These are phyloP conservation scores for Quercus cerris DNA, from an alignment of 306 rosid species.

Conservation along the genomic window DNA sequence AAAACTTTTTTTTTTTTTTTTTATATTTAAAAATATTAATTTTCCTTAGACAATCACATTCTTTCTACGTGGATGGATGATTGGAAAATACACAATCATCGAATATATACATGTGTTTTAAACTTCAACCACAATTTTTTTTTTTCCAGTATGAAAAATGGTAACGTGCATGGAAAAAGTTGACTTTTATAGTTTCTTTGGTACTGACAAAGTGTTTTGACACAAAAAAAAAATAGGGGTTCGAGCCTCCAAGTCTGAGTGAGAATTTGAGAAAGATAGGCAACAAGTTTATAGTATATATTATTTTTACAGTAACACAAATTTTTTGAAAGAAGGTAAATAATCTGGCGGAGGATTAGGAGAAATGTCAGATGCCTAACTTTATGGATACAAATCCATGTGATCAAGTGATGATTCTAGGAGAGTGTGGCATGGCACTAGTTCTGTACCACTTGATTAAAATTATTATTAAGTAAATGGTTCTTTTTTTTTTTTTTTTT, in stretches of 20 bases:
- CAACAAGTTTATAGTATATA: neutral
- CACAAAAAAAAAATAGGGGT: neutral
- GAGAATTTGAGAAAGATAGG: neutral
- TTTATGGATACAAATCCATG: constrained; percentile 63
- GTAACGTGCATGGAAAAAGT: neutral
- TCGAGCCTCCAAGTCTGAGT: neutral
- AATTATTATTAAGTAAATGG: neutral
- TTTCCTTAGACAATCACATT: neutral
- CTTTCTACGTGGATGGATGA: neutral
- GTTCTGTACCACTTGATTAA: neutral
- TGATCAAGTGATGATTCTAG: constrained; percentile 22
- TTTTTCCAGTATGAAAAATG: neutral
- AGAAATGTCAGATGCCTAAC: constrained; percentile 45
- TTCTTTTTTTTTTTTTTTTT: neutral
- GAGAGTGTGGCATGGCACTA: constrained; percentile 19
- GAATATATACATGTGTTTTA: neutral
- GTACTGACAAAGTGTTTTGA: neutral
- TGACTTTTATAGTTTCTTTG: constrained; percentile 16
- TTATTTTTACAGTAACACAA: no score
- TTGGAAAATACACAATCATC: no score
- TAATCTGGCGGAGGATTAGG: constrained; percentile 29
- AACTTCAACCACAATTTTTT: neutral
- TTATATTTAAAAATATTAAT: no score
- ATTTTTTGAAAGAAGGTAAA: constrained; percentile 11
- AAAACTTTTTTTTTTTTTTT: no score